Evolutionary conservation across 495 filamentous ascomycete genomes (phyloP).

Genomic region (Penicillium arizonense): DNA sequence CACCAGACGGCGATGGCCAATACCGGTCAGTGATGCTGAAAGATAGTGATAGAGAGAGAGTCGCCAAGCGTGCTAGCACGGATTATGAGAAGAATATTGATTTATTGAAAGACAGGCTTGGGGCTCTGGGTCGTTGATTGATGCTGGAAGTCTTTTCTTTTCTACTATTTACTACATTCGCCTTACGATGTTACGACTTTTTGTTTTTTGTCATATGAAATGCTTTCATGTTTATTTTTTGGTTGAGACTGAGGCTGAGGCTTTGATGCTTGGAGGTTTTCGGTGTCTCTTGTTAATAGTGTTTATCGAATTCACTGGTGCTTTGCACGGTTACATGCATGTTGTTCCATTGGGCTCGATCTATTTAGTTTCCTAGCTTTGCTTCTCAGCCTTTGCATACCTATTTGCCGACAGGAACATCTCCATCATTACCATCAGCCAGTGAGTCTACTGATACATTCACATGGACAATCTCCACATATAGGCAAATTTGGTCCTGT

Average conservation of each 20-base stretch:
- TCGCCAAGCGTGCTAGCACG: slow-evolving; percentile 14
- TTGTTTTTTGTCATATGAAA: slow-evolving; percentile 3
- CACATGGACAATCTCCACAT: too few relatives aligned
- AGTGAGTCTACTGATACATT: too few relatives aligned
- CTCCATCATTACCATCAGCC: too few relatives aligned
- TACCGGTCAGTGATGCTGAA: slow-evolving; percentile 46
- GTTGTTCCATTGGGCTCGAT: too few relatives aligned
- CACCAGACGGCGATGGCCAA: slow-evolving; percentile 66
- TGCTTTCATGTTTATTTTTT: slow-evolving; percentile 5
- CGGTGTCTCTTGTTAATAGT: background rate
- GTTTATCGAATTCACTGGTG: too few relatives aligned
- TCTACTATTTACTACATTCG: slow-evolving; percentile 11
- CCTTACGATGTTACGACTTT: slow-evolving; percentile 31
- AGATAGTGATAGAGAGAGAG: slow-evolving; percentile 12
- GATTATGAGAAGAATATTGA: slow-evolving; percentile 34
- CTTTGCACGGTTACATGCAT: too few relatives aligned
- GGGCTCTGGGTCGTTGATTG: slow-evolving; percentile 25
- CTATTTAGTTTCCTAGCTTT: too few relatives aligned
- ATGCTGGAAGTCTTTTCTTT: background rate
- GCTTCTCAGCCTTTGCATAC: too few relatives aligned
- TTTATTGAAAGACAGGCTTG: slow-evolving; percentile 33
- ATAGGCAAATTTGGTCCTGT: too few relatives aligned
- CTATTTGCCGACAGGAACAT: too few relatives aligned
- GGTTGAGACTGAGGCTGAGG: background rate
- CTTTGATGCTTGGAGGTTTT: background rate